Evolutionary conservation across 495 filamentous ascomycete species (phyloP).

Genomic region (Penicillium goetzii): DNA sequence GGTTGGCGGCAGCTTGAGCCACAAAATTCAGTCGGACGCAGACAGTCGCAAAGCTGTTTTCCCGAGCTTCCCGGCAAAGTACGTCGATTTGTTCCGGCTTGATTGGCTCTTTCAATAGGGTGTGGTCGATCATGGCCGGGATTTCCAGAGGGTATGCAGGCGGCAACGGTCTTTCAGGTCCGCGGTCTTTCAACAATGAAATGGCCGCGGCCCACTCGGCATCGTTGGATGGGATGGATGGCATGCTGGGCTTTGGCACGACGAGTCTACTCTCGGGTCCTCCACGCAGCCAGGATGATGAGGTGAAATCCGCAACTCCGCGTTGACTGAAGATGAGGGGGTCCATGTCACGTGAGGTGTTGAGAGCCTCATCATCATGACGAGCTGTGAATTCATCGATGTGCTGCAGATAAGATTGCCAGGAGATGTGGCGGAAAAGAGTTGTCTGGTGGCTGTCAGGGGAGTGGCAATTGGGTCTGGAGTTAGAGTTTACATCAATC

Average conservation of each 20-base stretch:
- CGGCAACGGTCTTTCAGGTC: constrained; percentile 31
- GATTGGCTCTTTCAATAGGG: constrained; percentile 60
- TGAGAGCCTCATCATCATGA: constrained; percentile 24
- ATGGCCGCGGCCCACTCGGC: constrained; percentile 44
- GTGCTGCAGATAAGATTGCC: constrained; percentile 10
- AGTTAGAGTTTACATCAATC: not conserved
- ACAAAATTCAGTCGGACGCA: constrained; percentile 62
- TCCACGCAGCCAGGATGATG: constrained; percentile 7
- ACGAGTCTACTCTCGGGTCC: not conserved
- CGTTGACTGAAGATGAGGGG: constrained; percentile 21
- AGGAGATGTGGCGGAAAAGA: not conserved
- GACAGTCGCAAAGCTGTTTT: constrained; percentile 62
- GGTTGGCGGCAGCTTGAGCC: constrained; percentile 52
- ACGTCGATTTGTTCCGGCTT: constrained; percentile 57
- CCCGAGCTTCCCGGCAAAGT: constrained; percentile 65
- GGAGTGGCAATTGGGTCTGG: not conserved
- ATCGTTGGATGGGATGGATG: constrained; percentile 37
- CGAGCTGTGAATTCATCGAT: constrained; percentile 29
- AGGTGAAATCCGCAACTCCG: constrained; percentile 3
- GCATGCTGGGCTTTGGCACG: constrained; percentile 28
- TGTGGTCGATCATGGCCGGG: constrained; percentile 65
- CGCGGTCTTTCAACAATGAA: constrained; percentile 27
- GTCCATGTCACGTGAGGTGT: constrained; percentile 35
- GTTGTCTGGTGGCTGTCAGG: not conserved
- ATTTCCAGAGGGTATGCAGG: constrained; percentile 30